Conservation (phyloP, 306 rosid species). For the Adenanthera pavonina region DNA sequence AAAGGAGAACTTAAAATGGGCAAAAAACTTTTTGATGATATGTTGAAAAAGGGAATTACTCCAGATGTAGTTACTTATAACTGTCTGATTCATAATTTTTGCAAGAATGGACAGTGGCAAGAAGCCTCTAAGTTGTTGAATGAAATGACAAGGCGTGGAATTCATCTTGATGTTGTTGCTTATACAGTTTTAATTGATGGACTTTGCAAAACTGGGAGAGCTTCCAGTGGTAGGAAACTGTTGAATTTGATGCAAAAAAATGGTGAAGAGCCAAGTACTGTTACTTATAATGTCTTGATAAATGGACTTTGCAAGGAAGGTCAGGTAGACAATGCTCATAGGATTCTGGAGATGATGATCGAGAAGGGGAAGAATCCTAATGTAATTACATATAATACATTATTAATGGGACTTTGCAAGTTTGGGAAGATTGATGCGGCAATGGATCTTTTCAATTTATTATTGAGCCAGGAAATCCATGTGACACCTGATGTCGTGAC, state of each 20-base stretch:
- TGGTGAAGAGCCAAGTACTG: slow-evolving; percentile 67
- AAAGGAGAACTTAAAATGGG: slow-evolving; percentile 57
- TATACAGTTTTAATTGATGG: slow-evolving; percentile 74
- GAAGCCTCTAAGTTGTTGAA: slow-evolving; percentile 65
- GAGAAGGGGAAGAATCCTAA: slow-evolving; percentile 77
- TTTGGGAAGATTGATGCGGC: slow-evolving; percentile 70
- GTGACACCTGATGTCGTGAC: slow-evolving; percentile 62
- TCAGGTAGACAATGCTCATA: slow-evolving; percentile 56
- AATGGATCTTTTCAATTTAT: slow-evolving; percentile 53
- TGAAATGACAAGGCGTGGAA: slow-evolving; percentile 60
- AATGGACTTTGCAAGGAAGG: slow-evolving; percentile 83
- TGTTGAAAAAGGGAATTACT: slow-evolving; percentile 61
- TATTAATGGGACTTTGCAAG: slow-evolving; percentile 65
- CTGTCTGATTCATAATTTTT: slow-evolving; percentile 65
- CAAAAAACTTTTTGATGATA: slow-evolving; percentile 62
- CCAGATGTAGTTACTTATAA: slow-evolving; percentile 74
- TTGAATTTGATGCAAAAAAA: slow-evolving; percentile 63
- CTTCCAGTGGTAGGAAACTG: slow-evolving; percentile 53
- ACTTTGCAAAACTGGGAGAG: slow-evolving; percentile 74
- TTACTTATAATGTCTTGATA: slow-evolving; percentile 71
- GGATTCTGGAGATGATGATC: slow-evolving; percentile 62
- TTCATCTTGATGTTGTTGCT: slow-evolving; percentile 62
- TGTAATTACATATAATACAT: slow-evolving; percentile 65
- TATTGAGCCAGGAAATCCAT: slow-evolving; percentile 51
- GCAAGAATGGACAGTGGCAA: slow-evolving; percentile 65